A percentile compares a stretch with the other conserved stretches of the same genome.
phyloP scores from a whole-genome alignment of 2,329 filamentous ascomycete genomes.

The Dryadomyces sulphureus region DNA sequence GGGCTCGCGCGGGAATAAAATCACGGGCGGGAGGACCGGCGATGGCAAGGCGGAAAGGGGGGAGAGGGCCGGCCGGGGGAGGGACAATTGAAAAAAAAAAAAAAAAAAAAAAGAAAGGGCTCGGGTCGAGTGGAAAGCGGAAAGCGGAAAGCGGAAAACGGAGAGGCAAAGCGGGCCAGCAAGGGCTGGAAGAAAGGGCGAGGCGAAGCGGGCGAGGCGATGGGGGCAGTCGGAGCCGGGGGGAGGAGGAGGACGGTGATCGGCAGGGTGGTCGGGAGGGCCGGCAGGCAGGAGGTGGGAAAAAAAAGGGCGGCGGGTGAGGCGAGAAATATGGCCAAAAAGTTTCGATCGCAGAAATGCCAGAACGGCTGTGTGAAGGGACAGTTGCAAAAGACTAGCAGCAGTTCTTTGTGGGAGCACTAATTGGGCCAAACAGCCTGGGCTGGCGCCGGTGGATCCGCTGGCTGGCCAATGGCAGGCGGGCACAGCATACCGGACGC shows the following conservation, averaged over 20 bases:
- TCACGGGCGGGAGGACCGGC: no score
- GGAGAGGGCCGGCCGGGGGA: no score
- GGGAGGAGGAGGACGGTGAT: neutral
- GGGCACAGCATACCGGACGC: neutral
- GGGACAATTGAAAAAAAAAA: no score
- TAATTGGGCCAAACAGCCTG: neutral
- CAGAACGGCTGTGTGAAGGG: neutral
- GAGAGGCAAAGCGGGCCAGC: no score
- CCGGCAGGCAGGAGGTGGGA: neutral
- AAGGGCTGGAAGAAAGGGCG: no score
- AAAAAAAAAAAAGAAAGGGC: no score
- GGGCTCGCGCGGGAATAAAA: no score
- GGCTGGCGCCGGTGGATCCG: neutral
- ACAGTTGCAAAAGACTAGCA: constrained; percentile 1
- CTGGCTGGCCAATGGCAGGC: neutral
- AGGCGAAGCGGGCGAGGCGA: no score
- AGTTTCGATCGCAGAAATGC: constrained; percentile 2
- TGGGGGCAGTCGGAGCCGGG: neutral
- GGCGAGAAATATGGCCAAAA: neutral
- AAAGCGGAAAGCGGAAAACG: no score
- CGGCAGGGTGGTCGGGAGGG: neutral
- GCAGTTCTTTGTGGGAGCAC: neutral
- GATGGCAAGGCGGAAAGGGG: no score
- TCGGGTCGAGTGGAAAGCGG: no score
- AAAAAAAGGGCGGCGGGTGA: neutral